Base-by-base conservation (phyloP, 208 protist species). In the Phytomonas francai region DNA sequence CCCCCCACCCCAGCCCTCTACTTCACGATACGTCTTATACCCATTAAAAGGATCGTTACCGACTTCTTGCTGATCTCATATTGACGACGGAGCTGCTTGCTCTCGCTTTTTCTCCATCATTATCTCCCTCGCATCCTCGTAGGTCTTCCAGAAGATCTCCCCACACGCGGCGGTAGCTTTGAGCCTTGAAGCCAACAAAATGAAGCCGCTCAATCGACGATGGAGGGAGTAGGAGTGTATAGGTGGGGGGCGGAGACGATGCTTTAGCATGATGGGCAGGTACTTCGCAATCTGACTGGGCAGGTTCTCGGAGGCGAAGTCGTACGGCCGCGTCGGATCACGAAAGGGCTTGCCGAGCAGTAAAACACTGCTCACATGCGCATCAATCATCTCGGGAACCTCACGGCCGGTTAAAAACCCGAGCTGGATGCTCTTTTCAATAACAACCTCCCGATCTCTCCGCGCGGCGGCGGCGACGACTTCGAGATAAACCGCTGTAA, bases 351-450 rank as follows among this genome's bases (percentile, higher is more conserved):
- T 89, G 28, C 91, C 92, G 0, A 98, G 73, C 57, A 97, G 79
- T 56, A 93, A 34, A 3, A 97, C 92, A 42, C 95, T 95, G 19
- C 77, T 65, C 9, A 80, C 84, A 72, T 98, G 94, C 9, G 95
- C 97, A 28, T 97, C 83, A 6, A 91, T 73, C 96, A 98, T 98
- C 42, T 87, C 84, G 57, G 81, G 70, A 54, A 77, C 78, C 80
- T 98, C 96, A 29, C 91, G 79, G 16, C 97, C 97, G 0, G 95
- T 98, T n/a, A 99, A 84, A 67, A 98, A 98, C n/a, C 97, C 97
- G 22, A 99, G 81, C 16, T 78, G 67, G 30, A 89, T 85, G 30
- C 95, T 98, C 60, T 90, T 88, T 25, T 84, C 79, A 6, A 98
- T 77, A 54, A 98, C 82, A 8, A 64, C 79, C n/a, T 91, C 79